These are phyloP conservation scores for Canavalia gladiata DNA, from an alignment of 306 rosid species.

Conservation along the genomic window DNA sequence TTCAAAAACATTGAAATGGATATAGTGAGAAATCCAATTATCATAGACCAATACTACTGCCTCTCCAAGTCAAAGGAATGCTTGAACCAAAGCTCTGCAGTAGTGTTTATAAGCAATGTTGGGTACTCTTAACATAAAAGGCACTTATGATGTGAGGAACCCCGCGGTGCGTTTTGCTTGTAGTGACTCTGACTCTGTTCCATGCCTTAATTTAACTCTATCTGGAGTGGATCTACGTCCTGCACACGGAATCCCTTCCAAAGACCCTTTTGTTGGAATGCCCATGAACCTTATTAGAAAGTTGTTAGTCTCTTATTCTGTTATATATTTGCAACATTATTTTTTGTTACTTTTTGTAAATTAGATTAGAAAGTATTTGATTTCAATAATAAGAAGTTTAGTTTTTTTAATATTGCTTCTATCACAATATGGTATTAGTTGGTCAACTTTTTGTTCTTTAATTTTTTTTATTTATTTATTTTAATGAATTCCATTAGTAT, in stretches of 20 bases:
- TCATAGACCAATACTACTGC: slow-evolving; percentile 75
- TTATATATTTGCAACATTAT: no score
- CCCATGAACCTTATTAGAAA: slow-evolving; percentile 48
- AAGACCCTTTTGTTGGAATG: slow-evolving; percentile 71
- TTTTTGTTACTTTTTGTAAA: no score
- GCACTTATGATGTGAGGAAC: slow-evolving; percentile 66
- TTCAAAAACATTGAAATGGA: slow-evolving; percentile 55
- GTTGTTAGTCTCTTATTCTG: no score
- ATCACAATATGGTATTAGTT: no score
- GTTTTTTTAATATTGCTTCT: no score
- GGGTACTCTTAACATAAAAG: slow-evolving; percentile 54
- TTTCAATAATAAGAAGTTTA: no score
- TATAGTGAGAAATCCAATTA: slow-evolving; percentile 61
- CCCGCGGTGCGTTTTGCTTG: slow-evolving; percentile 64
- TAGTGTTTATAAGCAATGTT: slow-evolving; percentile 49
- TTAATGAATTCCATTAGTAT: no score
- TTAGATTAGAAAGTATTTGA: no score
- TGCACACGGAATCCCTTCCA: slow-evolving; percentile 18
- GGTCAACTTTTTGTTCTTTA: no score
- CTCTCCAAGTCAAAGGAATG: slow-evolving; percentile 51
- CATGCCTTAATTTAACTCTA: slow-evolving; percentile 69
- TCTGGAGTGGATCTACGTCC: slow-evolving; percentile 60
- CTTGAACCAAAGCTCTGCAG: slow-evolving; percentile 66
- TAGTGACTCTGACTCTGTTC: slow-evolving; percentile 71
- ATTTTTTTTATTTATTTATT: no score